Base-by-base conservation (phyloP, 2,329 filamentous ascomycete genomes). In the Plectosphaerella sp. region DNA sequence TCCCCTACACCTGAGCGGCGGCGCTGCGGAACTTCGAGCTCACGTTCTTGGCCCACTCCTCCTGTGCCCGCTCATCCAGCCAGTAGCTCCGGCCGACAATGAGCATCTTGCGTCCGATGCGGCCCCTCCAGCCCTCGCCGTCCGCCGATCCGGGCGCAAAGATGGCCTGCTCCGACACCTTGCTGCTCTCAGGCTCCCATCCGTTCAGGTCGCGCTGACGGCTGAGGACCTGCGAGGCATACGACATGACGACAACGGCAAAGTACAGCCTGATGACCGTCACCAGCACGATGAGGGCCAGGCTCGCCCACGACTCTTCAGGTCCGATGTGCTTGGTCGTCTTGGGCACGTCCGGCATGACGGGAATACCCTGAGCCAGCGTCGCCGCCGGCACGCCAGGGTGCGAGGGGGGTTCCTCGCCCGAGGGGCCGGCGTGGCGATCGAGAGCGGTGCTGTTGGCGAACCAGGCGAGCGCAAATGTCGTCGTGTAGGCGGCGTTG, bases 401-500 rank as follows among this genome's bases (percentile, higher is more conserved):
- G 5, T 55, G 58, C 11, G 55, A 54, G 2, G 41, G 41, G 12
- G 41, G 41, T 8, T 16, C 41, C 16, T 57, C 53, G 41, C 56
- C 60, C 0, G 53, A 54, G 4, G 59, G 55, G 0, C 52, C 55
- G 5, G 59, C 55, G 47, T 62, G 59, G 43, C 51, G 58, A 20
- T 52, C 48, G 12, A 58, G 54, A 1, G 58, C 58, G 16, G 83
- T 82, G 11, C 77, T 71, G 78, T 83, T 80, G 54, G 93, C 76
- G 71, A 95, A 96, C 92, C 92, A 97, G 48, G 86, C 84, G 51
- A 91, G 74, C 41, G 88, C 90, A 65, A 97, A 97, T 9, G 87
- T 81, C 45, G 83, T 79, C 1, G 92, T 96, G 72, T 93, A 96
- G 2, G 83, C 80, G 18, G 85, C 84, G 69, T 95, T 97, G 68